These are phyloP conservation scores for Kluyveromyces aestuarii DNA, from an alignment of 805 yeast species.

Conservation along the genomic window DNA sequence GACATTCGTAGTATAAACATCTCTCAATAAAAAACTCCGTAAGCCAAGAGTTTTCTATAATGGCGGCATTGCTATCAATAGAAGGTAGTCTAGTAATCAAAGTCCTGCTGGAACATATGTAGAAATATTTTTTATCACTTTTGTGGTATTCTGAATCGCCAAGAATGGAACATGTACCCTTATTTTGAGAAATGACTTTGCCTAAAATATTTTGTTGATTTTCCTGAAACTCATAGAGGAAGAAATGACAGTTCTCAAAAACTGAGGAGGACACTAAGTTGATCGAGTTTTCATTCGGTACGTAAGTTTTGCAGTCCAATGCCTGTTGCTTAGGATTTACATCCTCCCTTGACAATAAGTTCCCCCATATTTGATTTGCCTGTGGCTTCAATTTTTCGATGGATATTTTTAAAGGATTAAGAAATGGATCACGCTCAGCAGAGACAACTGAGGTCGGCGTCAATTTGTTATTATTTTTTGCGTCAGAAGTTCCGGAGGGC, in stretches of 20 bases:
- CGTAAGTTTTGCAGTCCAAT: background rate
- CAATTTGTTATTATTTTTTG: too few relatives aligned
- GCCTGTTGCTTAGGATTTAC: background rate
- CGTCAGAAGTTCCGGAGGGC: too few relatives aligned
- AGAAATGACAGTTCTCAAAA: constrained; percentile 1
- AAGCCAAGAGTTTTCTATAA: constrained; percentile 14
- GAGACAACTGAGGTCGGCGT: background rate
- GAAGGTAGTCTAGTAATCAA: constrained; percentile 8
- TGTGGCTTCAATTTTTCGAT: constrained; percentile 19
- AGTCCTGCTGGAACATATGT: constrained; percentile 13
- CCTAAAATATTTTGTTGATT: background rate
- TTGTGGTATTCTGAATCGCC: background rate
- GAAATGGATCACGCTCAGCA: background rate
- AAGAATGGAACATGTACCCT: background rate
- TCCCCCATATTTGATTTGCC: constrained; percentile 24
- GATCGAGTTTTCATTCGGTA: background rate
- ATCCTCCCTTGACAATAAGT: constrained; percentile 13
- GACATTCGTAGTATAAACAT: constrained; percentile 46
- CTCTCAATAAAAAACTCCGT: constrained; percentile 83
- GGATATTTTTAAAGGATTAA: background rate
- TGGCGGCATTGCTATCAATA: background rate
- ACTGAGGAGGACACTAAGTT: background rate
- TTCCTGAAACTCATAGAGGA: background rate
- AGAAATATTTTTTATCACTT: background rate
- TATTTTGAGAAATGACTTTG: background rate